Conservation (phyloP, 345 rosid species). For the Pelargonium nanum region DNA sequence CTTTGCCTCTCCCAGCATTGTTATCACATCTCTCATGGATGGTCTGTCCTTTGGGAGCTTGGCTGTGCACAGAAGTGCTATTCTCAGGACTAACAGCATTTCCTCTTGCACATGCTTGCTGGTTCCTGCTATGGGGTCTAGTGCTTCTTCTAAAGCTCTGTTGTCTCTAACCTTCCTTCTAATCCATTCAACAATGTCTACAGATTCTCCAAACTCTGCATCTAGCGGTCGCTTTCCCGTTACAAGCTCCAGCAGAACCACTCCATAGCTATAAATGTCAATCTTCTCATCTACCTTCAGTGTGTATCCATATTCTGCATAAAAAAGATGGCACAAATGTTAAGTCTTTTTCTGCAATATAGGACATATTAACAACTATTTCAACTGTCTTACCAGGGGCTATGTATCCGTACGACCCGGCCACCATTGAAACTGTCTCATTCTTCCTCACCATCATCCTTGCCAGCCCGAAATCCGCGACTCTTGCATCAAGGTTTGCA, state of each 20-base stretch:
- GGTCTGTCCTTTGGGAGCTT: conserved; percentile 90
- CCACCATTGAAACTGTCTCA: conserved; percentile 87
- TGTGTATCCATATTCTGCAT: conserved; percentile 83
- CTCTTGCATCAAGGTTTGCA: conserved; percentile 72
- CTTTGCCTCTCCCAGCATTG: conserved; percentile 90
- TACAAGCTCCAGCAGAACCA: conserved; percentile 72
- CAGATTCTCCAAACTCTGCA: conserved; percentile 57
- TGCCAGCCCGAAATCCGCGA: conserved; percentile 91
- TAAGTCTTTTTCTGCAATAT: no score
- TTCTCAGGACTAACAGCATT: conserved; percentile 78
- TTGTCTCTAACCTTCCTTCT: conserved; percentile 54
- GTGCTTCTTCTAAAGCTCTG: conserved; percentile 45
- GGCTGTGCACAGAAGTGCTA: conserved; percentile 76
- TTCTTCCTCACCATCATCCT: conserved; percentile 78
- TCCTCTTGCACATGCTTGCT: conserved; percentile 86
- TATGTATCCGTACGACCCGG: conserved; percentile 94
- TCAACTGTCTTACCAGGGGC: conserved; percentile 56
- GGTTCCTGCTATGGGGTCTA: conserved; percentile 63
- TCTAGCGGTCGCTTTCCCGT: conserved; percentile 64
- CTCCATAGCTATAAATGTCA: conserved; percentile 83
- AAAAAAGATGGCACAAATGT: not conserved
- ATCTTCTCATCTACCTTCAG: conserved; percentile 90
- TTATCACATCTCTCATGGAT: conserved; percentile 75
- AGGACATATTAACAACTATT: no score
- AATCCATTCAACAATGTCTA: conserved; percentile 68